Conservation (phyloP, 106 monocot species). For the Acanthochlamys bracteata region DNA sequence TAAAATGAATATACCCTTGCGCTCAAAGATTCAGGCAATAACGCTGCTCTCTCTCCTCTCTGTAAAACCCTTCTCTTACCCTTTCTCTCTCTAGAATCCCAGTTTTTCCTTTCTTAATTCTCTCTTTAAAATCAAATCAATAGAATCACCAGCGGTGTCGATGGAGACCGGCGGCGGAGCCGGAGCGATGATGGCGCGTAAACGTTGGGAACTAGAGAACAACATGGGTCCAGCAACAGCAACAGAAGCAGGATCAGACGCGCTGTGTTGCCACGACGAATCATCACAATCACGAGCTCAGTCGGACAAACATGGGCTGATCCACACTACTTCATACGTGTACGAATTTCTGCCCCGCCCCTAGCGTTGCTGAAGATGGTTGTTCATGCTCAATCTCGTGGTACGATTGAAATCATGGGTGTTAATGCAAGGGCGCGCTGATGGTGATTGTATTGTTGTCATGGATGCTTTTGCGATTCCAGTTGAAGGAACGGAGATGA, state of each 20-base stretch:
- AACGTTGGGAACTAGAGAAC: conserved; percentile 95
- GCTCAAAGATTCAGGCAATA: too few relatives aligned
- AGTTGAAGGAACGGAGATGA: conserved; percentile 94
- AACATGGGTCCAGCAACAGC: conserved; percentile 29
- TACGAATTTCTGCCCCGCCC: conserved; percentile 75
- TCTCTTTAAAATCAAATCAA: not conserved
- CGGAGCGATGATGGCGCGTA: conserved; percentile 48
- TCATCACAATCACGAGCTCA: conserved; percentile 43
- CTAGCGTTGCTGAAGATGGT: conserved; percentile 98
- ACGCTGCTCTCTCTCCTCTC: too few relatives aligned
- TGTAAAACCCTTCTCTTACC: too few relatives aligned
- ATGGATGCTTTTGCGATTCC: conserved; percentile 99
- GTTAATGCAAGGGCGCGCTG: conserved; percentile 97
- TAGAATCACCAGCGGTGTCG: not conserved
- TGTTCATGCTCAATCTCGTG: conserved; percentile 86
- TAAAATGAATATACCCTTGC: too few relatives aligned
- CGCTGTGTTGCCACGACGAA: conserved; percentile 88
- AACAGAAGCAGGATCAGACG: conserved; percentile 21
- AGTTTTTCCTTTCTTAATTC: too few relatives aligned
- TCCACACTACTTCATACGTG: conserved; percentile 71
- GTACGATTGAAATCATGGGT: conserved; percentile 97
- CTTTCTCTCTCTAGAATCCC: too few relatives aligned
- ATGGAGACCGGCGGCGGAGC: too few relatives aligned
- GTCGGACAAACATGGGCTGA: conserved; percentile 93
- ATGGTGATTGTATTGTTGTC: conserved; percentile 72